Evolutionary conservation across 306 rosid species (phyloP), one percentile per base, ranked within the genome.

Genomic region (Inga oerstediana): DNA sequence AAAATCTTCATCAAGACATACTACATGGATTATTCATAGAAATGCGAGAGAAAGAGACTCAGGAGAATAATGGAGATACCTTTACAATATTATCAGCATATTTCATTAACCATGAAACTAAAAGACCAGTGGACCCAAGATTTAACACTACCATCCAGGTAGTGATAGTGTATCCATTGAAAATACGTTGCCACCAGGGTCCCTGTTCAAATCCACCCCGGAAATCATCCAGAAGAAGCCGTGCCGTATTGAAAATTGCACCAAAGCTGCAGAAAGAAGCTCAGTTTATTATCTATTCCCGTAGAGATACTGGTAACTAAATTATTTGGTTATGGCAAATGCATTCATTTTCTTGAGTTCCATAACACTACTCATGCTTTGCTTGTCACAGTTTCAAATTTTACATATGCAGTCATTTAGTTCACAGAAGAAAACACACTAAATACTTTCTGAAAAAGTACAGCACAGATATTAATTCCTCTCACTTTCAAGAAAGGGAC

Each of bases 41-140:
- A 70, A 75, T 77, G 59, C 14, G 37, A 41, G 71, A 34, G 43
- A 52, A 71, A 85, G 34, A 59, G 34, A 79, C 49, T 54, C 22
- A 72, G 72, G 79, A 72, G 78, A 48, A 65, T 46, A 16, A 77
- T 41, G 67, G 74, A 76, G 49, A 56, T 76, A 91, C 98, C 97
- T 95, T 95, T 32, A 95, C 98, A 88, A 95, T 95, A 84, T 95
- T 95, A 88, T 95, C 98, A 34, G 98, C 98, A 80, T 95, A 90
- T 82, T 95, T 95, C 98, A 95, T 95, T 86, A 95, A 80, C 98
- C 98, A 95, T 76, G 98, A 95, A 85, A 92, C 98, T 69, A 93
- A 79, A 88, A 95, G 91, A 79, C 98, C 98, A 32, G 99, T 93
- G 52, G 99, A 95, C 71, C 96, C 99, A 76, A 95, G 96, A 91